A percentile compares a stretch with the other conserved stretches of the same genome.
Conservation (phyloP, 106 monocot species). For the Agapanthus africanus region DNA sequence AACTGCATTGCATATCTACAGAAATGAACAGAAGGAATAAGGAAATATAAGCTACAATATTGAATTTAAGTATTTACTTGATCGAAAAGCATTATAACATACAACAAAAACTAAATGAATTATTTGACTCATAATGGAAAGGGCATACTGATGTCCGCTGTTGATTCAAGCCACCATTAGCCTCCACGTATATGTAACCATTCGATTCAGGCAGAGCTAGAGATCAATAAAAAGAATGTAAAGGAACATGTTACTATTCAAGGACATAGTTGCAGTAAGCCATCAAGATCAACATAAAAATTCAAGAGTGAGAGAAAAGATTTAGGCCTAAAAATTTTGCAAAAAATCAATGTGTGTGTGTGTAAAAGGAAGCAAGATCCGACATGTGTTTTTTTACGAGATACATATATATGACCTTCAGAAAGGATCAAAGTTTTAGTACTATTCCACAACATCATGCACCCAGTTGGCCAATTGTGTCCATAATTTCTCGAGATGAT, state of each 20-base stretch:
- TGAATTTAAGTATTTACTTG: not conserved
- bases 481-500: not conserved
- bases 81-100: not conserved
- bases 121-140: not conserved
- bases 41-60: not conserved
- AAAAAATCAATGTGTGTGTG: constrained; percentile 1
- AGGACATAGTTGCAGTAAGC: not conserved
- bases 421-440: not conserved
- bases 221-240: constrained; percentile 4
- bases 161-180: constrained; percentile 99
- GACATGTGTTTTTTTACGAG: not conserved
- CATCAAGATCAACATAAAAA: not conserved
- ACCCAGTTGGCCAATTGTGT: not conserved
- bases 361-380: not conserved
- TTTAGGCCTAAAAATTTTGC: not conserved
- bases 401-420: not conserved
- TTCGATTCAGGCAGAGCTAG: constrained; percentile 82
- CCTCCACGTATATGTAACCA: constrained; percentile 96
- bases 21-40: constrained; percentile 13
- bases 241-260: not conserved
- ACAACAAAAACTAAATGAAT: not conserved
- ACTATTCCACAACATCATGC: not conserved
- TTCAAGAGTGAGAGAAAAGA: constrained; percentile 1
- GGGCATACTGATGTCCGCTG: constrained; percentile 74
- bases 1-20: constrained; percentile 98